Evolutionary conservation across 2,329 filamentous ascomycete species (phyloP), one percentile per base, ranked within the genome.

Genomic region (Stachybotrys echinatus): DNA sequence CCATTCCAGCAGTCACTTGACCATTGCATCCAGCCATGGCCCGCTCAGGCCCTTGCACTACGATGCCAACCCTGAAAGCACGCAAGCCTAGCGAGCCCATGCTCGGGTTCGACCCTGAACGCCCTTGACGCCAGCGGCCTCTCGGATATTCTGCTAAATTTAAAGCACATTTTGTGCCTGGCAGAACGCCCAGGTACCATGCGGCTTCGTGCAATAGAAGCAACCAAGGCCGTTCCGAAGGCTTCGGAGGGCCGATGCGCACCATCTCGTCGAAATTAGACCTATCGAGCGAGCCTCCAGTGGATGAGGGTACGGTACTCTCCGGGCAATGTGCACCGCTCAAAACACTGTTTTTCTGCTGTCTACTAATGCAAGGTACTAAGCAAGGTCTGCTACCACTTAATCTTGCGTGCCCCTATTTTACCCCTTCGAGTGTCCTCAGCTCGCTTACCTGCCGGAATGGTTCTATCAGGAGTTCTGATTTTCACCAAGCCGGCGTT

Each of bases 1-100:
- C 27, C 44, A 46, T 46, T 46, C 44, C 44, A 46, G 44, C 27
- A 27, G 23, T 46, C 44, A 46, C 44, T 46, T 46, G 44, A 46
- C 44, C 27, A 23, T 12, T 34, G 38, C 38, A n/a, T 40, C 38
- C 38, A 40, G 19, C 38, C 38, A 40, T 40, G 19, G 38, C 38
- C 38, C 38, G 17, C 38, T 18, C 17, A 18, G 19, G 38, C 38
- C 38, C 17, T 40, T 40, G 17, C 17, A 7, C 17, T 18, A 40
- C n/a, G 8, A n/a, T 20, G 6, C 38, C n/a, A 40, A n/a, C 27
- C 27, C 17, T 8, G 31, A 37, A n/a, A 20, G 10, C 38, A n/a
- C 8, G 38, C 19, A 10, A 8, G 6, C 19, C 19, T n/a, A 12
- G 19, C 17, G n/a, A 40, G 17, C 31, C 31, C 31, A 8, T 37